These are phyloP conservation scores for Chloranthus sessilifolius DNA, from an alignment of 164 flowering plant species.

Conservation along the genomic window DNA sequence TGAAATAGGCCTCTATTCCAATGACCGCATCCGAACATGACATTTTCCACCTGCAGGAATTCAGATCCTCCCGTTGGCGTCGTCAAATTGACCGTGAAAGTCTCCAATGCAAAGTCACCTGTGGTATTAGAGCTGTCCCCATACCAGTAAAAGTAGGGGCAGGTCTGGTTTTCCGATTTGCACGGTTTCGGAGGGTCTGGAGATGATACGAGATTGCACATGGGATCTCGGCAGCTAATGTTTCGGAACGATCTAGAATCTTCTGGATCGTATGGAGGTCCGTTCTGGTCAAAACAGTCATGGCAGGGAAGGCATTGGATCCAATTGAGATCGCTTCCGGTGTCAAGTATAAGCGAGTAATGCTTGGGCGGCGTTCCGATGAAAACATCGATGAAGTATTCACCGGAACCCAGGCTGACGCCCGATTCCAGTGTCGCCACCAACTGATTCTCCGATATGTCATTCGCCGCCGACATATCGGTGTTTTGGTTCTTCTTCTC, in stretches of 20 bases:
- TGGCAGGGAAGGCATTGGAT: constrained; percentile 63
- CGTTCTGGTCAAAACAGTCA: constrained; percentile 65
- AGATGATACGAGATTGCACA: constrained; percentile 45
- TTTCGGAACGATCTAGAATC: constrained; percentile 37
- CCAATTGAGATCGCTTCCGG: constrained; percentile 85
- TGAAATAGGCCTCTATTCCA: constrained; percentile 89
- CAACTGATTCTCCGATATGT: constrained; percentile 24
- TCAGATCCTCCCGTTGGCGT: constrained; percentile 28
- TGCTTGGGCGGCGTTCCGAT: constrained; percentile 74
- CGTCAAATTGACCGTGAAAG: constrained; percentile 63
- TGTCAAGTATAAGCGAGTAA: constrained; percentile 61
- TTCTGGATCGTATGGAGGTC: constrained; percentile 51
- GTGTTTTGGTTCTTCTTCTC: constrained; percentile 61
- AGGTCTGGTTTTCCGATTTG: constrained; percentile 34
- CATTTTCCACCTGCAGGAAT: constrained; percentile 40
- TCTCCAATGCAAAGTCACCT: constrained; percentile 64
- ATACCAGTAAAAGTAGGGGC: constrained; percentile 73
- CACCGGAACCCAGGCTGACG: constrained; percentile 69
- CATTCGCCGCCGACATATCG: constrained; percentile 17
- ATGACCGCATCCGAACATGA: constrained; percentile 94
- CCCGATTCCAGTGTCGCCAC: constrained; percentile 67
- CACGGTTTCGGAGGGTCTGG: constrained; percentile 53
- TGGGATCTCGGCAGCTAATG: constrained; percentile 44
- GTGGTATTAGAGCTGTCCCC: constrained; percentile 75
- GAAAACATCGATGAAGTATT: constrained; percentile 75